Evolutionary conservation across 768 basidiomycete genomes (phyloP).

Genomic region (Lactarius tabidus): DNA sequence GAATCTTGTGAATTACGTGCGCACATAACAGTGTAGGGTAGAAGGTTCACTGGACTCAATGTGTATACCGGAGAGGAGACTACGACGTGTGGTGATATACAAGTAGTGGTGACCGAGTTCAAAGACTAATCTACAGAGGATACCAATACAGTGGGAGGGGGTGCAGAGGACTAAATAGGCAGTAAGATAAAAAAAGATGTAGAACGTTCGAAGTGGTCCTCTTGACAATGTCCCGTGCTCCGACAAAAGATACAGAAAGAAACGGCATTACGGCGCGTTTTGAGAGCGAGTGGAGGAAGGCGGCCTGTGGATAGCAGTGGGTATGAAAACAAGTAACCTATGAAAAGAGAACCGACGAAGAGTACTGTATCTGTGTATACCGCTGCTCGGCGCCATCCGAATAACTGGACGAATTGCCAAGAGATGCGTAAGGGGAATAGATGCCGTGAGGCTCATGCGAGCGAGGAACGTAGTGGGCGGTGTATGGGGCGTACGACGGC

Average conservation of each 20-base stretch:
- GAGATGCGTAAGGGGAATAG: constrained; percentile 15
- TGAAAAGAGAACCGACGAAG: constrained; percentile 25
- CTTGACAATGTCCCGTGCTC: constrained; percentile 21
- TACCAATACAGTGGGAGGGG: constrained; percentile 16
- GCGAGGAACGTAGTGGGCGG: constrained; percentile 17
- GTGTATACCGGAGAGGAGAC: constrained; percentile 1
- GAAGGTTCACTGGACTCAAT: background rate
- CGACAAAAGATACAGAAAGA: constrained; percentile 20
- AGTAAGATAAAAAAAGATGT: constrained; percentile 19
- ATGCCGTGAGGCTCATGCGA: constrained; percentile 1
- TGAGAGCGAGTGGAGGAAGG: background rate
- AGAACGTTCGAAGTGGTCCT: constrained; percentile 15
- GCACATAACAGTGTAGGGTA: constrained; percentile 30
- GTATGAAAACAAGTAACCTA: constrained; percentile 11
- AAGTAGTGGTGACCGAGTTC: constrained; percentile 4
- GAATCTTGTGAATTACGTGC: constrained; percentile 47
- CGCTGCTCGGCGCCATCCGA: constrained; percentile 13
- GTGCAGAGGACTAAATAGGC: constrained; percentile 15
- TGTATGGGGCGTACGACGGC: constrained; percentile 9
- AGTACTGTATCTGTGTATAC: constrained; percentile 23
- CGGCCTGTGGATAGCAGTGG: constrained; percentile 13
- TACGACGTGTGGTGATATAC: constrained; percentile 22
- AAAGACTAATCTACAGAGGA: constrained; percentile 21
- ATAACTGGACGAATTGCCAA: constrained; percentile 9
- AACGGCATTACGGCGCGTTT: constrained; percentile 12